Conservation (phyloP, 352 stramenopile species). For the Globisporangium rhizosaccharum region DNA sequence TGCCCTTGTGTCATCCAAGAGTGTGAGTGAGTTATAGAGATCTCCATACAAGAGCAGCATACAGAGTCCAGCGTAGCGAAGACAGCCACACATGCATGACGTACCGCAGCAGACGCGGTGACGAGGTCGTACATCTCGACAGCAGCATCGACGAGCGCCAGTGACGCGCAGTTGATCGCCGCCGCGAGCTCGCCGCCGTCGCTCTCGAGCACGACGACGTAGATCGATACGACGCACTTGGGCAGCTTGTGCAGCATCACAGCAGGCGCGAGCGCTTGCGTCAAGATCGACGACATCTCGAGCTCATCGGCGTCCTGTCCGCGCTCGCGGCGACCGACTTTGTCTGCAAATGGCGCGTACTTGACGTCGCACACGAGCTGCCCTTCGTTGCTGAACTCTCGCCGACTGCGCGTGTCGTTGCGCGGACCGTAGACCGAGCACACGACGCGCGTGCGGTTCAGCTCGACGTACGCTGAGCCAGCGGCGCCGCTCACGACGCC, state of each 20-base stretch:
- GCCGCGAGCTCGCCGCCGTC: conserved; percentile 81
- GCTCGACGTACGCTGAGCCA: conserved; percentile 87
- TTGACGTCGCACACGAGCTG: conserved; percentile 88
- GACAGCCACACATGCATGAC: background rate
- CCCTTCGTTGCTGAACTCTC: conserved; percentile 83
- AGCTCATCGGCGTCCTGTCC: conserved; percentile 77
- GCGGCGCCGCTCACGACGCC: conserved; percentile 74
- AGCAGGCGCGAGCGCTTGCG: conserved; percentile 70
- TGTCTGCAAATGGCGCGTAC: conserved; percentile 79
- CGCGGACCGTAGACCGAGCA: conserved; percentile 87
- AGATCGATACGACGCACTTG: conserved; percentile 88
- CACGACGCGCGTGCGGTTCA: conserved; percentile 83
- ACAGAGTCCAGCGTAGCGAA: background rate
- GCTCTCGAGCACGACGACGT: conserved; percentile 83
- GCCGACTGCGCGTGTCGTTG: conserved; percentile 61
- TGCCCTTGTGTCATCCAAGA: conserved; percentile 20
- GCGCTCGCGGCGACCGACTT: conserved; percentile 50
- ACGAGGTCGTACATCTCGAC: conserved; percentile 93
- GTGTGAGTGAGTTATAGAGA: background rate
- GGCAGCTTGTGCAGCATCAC: conserved; percentile 85
- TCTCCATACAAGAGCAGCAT: conserved; percentile 1
- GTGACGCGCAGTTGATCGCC: conserved; percentile 81
- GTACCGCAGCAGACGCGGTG: conserved; percentile 54
- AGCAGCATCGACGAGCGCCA: conserved; percentile 83
- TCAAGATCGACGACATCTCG: conserved; percentile 69